A percentile compares a stretch with the other conserved stretches of the same genome.
Conservation (phyloP, 1,139 yeast species). For the Debaryomyces robertsiae region DNA sequence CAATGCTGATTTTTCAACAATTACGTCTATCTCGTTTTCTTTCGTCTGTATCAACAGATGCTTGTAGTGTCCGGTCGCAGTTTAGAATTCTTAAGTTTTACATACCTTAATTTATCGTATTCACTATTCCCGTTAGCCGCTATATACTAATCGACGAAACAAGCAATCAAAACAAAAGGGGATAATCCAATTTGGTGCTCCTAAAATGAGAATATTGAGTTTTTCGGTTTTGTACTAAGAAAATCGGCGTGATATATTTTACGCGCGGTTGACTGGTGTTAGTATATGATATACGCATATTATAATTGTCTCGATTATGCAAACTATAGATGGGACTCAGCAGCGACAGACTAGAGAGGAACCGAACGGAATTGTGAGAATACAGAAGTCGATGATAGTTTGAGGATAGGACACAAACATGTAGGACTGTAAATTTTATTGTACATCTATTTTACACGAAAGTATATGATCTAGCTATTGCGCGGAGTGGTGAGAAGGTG, state of each 20-base stretch:
- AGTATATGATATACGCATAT: conserved; percentile 6
- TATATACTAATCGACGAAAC: conserved; percentile 11
- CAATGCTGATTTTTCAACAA: conserved; percentile 10
- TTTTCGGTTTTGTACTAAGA: conserved; percentile 5
- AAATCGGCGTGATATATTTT: background rate
- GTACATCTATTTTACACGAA: background rate
- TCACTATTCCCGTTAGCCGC: conserved; percentile 1
- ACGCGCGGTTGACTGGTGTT: conserved; percentile 3
- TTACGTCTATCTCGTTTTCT: background rate
- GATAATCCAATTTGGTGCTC: conserved; percentile 17
- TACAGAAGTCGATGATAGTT: too few relatives aligned
- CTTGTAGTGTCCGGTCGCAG: too few relatives aligned
- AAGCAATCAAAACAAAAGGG: conserved; percentile 18
- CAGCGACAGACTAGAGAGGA: too few relatives aligned
- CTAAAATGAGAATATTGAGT: conserved; percentile 13
- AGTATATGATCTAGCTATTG: too few relatives aligned
- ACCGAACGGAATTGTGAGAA: too few relatives aligned
- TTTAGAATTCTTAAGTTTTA: background rate
- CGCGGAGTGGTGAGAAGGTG: too few relatives aligned
- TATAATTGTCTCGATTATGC: too few relatives aligned
- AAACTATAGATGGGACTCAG: too few relatives aligned
- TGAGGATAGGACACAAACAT: too few relatives aligned
- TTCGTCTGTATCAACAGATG: too few relatives aligned
- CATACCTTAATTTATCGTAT: conserved; percentile 8
- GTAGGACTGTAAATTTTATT: background rate